Evolutionary conservation across 1,284 basidiomycete species (phyloP), one percentile per base, ranked within the genome.

Genomic region (Ustilago nuda): DNA sequence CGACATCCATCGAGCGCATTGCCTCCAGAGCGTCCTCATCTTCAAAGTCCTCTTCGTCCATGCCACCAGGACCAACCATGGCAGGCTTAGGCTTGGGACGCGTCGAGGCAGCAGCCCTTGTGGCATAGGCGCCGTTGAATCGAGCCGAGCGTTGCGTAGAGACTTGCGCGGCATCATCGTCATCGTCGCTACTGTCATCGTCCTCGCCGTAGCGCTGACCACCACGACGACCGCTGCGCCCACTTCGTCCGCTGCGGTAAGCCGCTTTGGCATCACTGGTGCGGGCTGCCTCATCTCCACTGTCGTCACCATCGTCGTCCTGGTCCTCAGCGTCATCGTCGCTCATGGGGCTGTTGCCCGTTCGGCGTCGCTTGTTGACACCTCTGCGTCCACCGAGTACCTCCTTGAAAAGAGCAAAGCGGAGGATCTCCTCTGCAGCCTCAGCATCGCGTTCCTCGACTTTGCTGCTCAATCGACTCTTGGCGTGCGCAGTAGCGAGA

Each of bases 341-440:
- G 36, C 66, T 73, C 61, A 72, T 58, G 69, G 80, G 80, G 50
- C 72, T 78, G 59, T 70, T 67, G 52, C 68, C 65, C 3, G 81
- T 82, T 33, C 72, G 61, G 23, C 74, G 84, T 37, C 86, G 82
- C 82, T 90, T 89, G 54, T 91, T 79, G 88, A 90, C 81, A 30
- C 61, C 68, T 15, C 60, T 89, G 89, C 84, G 89, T 3, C 51
- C 61, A 84, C 93, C 94, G 59, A 94, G 90, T 19, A 99, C 96
- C 86, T 99, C 97, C 85, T 96, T 97, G 91, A 96, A 99, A 36
- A 99, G 90, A 1, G 97, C 97, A 86, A 94, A 99, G 23, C 96
- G 92, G 82, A 99, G 91, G 81, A 99, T 96, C 82, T 92, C 92
- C 86, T 99, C 95, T 2, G 96, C 97, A 36, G 92, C 92, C 82